These are phyloP conservation scores for Corrigiola litoralis DNA, from an alignment of 179 eudicot species.

Conservation along the genomic window DNA sequence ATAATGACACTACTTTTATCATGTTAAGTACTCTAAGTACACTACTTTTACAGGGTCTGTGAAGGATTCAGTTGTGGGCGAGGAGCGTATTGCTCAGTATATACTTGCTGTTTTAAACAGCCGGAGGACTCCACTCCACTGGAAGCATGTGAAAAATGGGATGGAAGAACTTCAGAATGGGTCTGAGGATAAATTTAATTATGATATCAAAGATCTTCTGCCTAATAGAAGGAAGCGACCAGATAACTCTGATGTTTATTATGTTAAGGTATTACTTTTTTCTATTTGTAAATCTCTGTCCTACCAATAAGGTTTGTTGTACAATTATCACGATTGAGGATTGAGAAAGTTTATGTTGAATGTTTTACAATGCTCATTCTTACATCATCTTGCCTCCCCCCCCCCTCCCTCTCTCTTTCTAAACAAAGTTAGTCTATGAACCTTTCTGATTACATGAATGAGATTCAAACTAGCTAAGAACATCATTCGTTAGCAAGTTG, in stretches of 20 bases:
- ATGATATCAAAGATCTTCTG: slow-evolving; percentile 59
- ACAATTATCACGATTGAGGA: too few species aligned
- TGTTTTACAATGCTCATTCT: too few species aligned
- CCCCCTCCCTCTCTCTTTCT: background rate
- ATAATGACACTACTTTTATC: background rate
- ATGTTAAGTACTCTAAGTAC: background rate
- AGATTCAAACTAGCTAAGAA: too few species aligned
- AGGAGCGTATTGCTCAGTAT: slow-evolving; percentile 94
- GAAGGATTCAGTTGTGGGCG: slow-evolving; percentile 95
- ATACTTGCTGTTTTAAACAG: slow-evolving; percentile 76
- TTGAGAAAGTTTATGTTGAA: too few species aligned
- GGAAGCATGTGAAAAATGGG: slow-evolving; percentile 46
- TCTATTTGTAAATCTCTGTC: background rate
- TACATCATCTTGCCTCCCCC: too few species aligned
- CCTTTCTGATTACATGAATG: too few species aligned
- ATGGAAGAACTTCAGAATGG: slow-evolving; percentile 30
- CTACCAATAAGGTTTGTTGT: background rate
- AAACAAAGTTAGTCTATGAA: too few species aligned
- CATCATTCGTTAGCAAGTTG: background rate
- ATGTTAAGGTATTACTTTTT: slow-evolving; percentile 60
- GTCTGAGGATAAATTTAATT: slow-evolving; percentile 37
- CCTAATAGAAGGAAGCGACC: slow-evolving; percentile 59
- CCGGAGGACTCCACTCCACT: slow-evolving; percentile 84
- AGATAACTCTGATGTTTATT: slow-evolving; percentile 48
- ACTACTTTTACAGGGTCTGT: slow-evolving; percentile 63